Conservation (phyloP, 108 stramenopile genomes). For the Pseudonitzschia pungens region DNA sequence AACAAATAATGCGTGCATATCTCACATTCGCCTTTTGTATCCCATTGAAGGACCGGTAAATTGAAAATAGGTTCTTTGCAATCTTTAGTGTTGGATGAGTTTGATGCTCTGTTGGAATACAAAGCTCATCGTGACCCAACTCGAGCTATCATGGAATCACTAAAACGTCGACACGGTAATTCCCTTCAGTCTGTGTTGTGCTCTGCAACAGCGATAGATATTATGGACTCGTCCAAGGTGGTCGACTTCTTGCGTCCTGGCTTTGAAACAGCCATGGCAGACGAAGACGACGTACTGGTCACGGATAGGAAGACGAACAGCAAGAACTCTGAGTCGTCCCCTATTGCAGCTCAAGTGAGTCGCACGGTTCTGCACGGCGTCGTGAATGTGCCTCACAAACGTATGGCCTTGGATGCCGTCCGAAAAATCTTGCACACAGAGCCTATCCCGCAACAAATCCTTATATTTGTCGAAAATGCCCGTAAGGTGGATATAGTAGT, state of each 20-base stretch:
- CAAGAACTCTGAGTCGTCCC: slow-evolving; percentile 6
- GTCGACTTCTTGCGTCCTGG: slow-evolving; percentile 57
- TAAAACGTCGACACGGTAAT: slow-evolving; percentile 63
- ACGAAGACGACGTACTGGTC: slow-evolving; percentile 63
- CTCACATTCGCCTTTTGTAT: not conserved
- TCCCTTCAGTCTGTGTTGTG: slow-evolving; percentile 62
- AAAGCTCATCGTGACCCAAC: slow-evolving; percentile 80
- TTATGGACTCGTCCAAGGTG: slow-evolving; percentile 52
- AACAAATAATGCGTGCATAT: too few species aligned
- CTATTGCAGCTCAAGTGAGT: slow-evolving; percentile 57
- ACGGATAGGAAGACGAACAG: slow-evolving; percentile 35
- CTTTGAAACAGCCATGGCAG: slow-evolving; percentile 72
- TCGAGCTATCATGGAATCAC: slow-evolving; percentile 53
- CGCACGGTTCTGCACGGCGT: slow-evolving; percentile 81
- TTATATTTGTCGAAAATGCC: slow-evolving; percentile 85
- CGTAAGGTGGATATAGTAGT: slow-evolving; percentile 78
- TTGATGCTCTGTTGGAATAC: slow-evolving; percentile 83
- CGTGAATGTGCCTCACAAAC: slow-evolving; percentile 70
- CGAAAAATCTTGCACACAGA: slow-evolving; percentile 79
- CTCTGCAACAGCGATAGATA: slow-evolving; percentile 84
- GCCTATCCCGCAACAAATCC: slow-evolving; percentile 83
- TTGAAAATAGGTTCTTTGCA: slow-evolving; percentile 64
- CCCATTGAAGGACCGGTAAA: slow-evolving; percentile 44
- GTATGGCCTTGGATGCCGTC: slow-evolving; percentile 76
- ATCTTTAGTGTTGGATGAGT: slow-evolving; percentile 83